phyloP scores from a whole-genome alignment of 2,329 filamentous ascomycete genomes.

The Cladosporium cucumerinum region DNA sequence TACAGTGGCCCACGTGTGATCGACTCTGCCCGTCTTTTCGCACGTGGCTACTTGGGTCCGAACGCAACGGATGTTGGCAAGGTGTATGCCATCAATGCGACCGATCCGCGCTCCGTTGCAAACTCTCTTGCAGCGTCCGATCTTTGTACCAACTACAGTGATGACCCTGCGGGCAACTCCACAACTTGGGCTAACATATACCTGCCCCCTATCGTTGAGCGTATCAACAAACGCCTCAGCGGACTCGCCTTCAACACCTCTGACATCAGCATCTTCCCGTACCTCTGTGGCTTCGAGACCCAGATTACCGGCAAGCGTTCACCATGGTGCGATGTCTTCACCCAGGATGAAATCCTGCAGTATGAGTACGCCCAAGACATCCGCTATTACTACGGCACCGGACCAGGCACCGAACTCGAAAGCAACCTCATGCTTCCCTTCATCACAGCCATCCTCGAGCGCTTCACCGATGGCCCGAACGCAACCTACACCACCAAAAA shows the following conservation, averaged over 20 bases:
- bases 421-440: conserved; percentile 61
- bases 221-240: conserved; percentile 53
- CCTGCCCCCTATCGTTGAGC: conserved; percentile 52
- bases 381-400: conserved; percentile 59
- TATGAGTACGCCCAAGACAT: conserved; percentile 67
- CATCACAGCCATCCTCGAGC: conserved; percentile 51
- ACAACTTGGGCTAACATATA: conserved; percentile 51
- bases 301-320: conserved; percentile 59
- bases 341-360: conserved; percentile 55
- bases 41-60: conserved; percentile 59
- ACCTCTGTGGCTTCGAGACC: conserved; percentile 66
- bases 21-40: conserved; percentile 60
- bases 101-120: conserved; percentile 53
- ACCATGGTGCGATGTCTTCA: conserved; percentile 61
- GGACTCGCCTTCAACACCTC: conserved; percentile 55
- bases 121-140: conserved; percentile 63
- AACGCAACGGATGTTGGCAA: conserved; percentile 53
- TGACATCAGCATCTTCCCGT: conserved; percentile 59
- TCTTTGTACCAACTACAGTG: conserved; percentile 57
- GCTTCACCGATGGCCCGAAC: conserved; percentile 53
- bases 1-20: conserved; percentile 54
- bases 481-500: conserved; percentile 44
- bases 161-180: conserved; percentile 51
- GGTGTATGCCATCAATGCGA: conserved; percentile 58
- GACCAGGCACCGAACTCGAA: conserved; percentile 54